Conservation (phyloP, 129 eudicot species). For the Oenanthe sinensis region DNA sequence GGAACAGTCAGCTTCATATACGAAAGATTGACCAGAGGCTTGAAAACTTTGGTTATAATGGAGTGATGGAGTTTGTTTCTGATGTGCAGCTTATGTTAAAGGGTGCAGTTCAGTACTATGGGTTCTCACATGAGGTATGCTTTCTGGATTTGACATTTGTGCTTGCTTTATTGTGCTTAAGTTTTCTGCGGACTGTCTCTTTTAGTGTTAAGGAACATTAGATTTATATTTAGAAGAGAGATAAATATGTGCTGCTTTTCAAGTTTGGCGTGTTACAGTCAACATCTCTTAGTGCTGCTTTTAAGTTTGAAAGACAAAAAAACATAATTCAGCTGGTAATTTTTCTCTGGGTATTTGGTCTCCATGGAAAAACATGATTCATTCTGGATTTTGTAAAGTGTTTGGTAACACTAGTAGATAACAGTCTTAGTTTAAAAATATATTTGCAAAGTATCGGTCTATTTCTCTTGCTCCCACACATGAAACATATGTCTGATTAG, state of each 20-base stretch:
- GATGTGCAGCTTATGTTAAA: slow-evolving; percentile 84
- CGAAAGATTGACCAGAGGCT: slow-evolving; percentile 56
- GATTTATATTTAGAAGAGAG: background rate
- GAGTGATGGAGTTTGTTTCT: slow-evolving; percentile 60
- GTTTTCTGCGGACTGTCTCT: background rate
- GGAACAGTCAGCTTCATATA: slow-evolving; percentile 46
- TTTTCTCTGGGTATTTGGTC: background rate
- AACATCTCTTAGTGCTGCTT: background rate
- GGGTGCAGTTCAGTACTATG: slow-evolving; percentile 53
- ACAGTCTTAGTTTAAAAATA: background rate
- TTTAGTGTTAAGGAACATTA: background rate
- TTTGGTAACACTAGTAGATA: background rate
- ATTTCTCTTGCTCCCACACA: background rate
- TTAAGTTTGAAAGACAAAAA: background rate
- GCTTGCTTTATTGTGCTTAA: background rate
- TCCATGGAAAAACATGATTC: background rate
- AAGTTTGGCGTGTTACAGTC: background rate
- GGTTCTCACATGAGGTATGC: slow-evolving; percentile 73
- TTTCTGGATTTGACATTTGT: background rate
- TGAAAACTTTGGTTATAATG: slow-evolving; percentile 52
- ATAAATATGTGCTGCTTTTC: background rate
- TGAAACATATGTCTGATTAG: background rate
- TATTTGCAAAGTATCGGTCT: background rate
- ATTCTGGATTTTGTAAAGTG: background rate
- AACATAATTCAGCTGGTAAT: background rate